Base-by-base conservation (phyloP, 2,329 filamentous ascomycete species). In the Aspergillus flavus region DNA sequence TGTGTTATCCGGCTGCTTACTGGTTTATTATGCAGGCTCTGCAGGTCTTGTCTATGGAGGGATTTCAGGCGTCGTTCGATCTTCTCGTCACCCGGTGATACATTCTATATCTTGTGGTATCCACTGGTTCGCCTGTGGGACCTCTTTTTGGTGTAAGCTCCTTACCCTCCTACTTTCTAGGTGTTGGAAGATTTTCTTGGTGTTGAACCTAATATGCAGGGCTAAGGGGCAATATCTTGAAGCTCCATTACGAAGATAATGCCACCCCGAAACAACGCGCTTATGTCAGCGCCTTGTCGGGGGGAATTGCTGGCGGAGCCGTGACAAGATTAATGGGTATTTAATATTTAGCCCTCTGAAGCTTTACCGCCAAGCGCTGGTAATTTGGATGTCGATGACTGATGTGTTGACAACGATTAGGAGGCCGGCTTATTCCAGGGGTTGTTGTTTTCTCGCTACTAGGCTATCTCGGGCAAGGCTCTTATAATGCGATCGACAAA, bases 71-170 rank as follows among this genome's bases (percentile, higher is more conserved):
- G 89, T 96, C 54, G 77, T 94, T 55, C 85, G 88, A 62, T 89
- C 90, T 21, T 89, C 90, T 21, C 84, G 82, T 26, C 86, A 91
- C 4, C 84, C 86, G 4, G 75, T 87, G 2, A 78, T 94, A 7
- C 94, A 93, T 78, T 89, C 92, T 0, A 69, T 90, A 14, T 85
- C 89, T 43, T 89, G 90, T 26, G 91, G 92, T 21, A 82, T 92
- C 46, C 93, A 96, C 79, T 97, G 92, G 87, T 92, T 92, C 77
- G 84, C 87, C 48, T 84, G 96, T 45, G 92, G 92, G 41, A 87
- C 86, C 54, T 91, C 87, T 19, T 97, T 89, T 75, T 94, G 89
- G 84, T 89, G 90, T 89, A 82, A 72, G 86, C 19, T 34, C 6
- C 78, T 48, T 19, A n/a, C 32, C 57, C 55, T 57, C 56, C 21